phyloP scores from a whole-genome alignment of 2,329 filamentous ascomycete species.

The Cladophialophora chaetospira region DNA sequence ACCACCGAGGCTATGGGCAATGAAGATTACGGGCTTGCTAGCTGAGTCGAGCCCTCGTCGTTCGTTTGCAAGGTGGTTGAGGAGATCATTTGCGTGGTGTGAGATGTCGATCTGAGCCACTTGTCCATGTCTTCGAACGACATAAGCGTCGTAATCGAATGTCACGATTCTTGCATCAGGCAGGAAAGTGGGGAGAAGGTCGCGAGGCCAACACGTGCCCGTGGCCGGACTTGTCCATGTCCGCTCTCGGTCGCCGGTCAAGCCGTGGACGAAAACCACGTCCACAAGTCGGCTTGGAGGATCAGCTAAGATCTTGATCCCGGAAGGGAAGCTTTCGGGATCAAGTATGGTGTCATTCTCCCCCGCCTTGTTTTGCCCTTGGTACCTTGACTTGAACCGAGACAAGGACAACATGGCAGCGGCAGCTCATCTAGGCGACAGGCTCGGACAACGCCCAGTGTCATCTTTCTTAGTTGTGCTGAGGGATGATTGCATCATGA shows the following conservation, averaged over 20 bases:
- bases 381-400: no score
- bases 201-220: slow-evolving; percentile 29
- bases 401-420: no score
- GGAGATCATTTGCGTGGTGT: slow-evolving; percentile 38
- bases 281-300: slow-evolving; percentile 12
- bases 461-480: no score
- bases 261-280: slow-evolving; percentile 34
- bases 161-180: slow-evolving; percentile 28
- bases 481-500: no score
- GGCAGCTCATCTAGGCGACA: no score
- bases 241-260: slow-evolving; percentile 31
- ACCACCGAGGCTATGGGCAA: slow-evolving; percentile 38
- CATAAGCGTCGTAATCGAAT: slow-evolving; percentile 29
- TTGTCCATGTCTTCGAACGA: slow-evolving; percentile 30
- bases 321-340: neutral
- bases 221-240: slow-evolving; percentile 33
- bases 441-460: no score
- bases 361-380: no score
- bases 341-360: no score
- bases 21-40: slow-evolving; percentile 37
- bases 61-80: slow-evolving; percentile 34
- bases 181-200: slow-evolving; percentile 22
- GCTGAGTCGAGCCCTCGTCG: slow-evolving; percentile 29
- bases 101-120: slow-evolving; percentile 36
- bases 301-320: slow-evolving; percentile 9